Base-by-base conservation (phyloP, 306 rosid species). In the Oemleria cerasiformis region DNA sequence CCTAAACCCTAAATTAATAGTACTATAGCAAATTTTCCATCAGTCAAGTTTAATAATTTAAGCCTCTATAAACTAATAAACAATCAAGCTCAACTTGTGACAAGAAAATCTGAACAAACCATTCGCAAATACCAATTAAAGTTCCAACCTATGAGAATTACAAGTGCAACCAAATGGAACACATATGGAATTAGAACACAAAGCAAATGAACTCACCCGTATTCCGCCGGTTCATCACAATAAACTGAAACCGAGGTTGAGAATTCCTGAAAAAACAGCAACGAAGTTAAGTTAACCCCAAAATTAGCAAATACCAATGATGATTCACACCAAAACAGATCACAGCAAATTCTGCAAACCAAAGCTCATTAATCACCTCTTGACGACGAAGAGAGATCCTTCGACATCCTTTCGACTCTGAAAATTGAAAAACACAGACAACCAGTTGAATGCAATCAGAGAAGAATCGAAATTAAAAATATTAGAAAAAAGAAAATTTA, bases 331-430 rank as follows among this genome's bases (percentile, higher is more conserved):
- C 17, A 36, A 20, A 34, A 21, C 15, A 36, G 14, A 59, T 3
- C 13, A 25, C 4, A 11, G 15, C n/a, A n/a, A 63, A 63, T 63
- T 54, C 42, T 16, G 12, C 30, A 23, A 16, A n/a, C 15, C 25
- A 11, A 66, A 15, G 45, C 13, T 21, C 66, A 61, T 6, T 30
- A 54, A 51, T 51, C 67, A 92, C 98, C 98, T 90, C 85, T 93
- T 87, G 55, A 93, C 96, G 48, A 93, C 98, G 63, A 93, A 93
- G 68, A 93, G 98, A 82, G 98, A 88, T 83, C 98, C 98, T 83
- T 91, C 98, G 39, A 93, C 98, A 83, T 93, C 94, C 80, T 88
- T 93, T 59, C 98, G 98, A 82, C 98, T 93, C 97, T 87, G 78
- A 62, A 80, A 63, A 72, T 34, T 17, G 12, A n/a, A 25, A 8